These are phyloP conservation scores for Hanseniaspora lindneri DNA, from an alignment of 805 yeast genomes.

Conservation along the genomic window DNA sequence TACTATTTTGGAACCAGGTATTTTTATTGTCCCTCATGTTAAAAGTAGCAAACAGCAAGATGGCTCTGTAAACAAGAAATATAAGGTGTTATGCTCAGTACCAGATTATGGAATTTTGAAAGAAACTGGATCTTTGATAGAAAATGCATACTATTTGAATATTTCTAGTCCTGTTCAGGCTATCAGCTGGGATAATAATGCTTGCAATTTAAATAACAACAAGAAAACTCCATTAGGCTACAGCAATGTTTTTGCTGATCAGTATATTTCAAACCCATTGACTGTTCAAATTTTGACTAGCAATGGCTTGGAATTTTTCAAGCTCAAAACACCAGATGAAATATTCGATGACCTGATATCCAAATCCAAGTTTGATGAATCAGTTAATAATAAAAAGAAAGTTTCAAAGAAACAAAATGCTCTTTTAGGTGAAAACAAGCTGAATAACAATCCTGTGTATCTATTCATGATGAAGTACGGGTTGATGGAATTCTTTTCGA, in stretches of 20 bases:
- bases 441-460: constrained; percentile 43
- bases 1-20: constrained; percentile 70
- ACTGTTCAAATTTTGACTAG: constrained; percentile 74
- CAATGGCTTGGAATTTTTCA: constrained; percentile 63
- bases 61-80: constrained; percentile 12
- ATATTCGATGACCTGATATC: constrained; percentile 52
- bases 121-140: constrained; percentile 56
- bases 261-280: constrained; percentile 54
- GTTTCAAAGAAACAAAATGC: background rate
- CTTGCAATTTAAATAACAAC: background rate
- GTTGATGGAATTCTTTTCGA: constrained; percentile 77
- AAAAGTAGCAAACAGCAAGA: constrained; percentile 18
- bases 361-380: background rate
- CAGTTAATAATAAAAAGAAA: background rate
- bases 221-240: constrained; percentile 66
- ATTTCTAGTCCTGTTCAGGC: constrained; percentile 55
- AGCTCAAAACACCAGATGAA: constrained; percentile 69
- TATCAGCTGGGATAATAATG: constrained; percentile 33
- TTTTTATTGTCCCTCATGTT: constrained; percentile 55
- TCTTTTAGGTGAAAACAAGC: background rate
- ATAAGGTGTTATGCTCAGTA: constrained; percentile 57
- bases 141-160: constrained; percentile 67
- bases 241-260: constrained; percentile 78
- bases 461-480: constrained; percentile 72
- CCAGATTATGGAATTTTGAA: constrained; percentile 79